These are phyloP conservation scores for Gloeophyllum trabeum DNA, from an alignment of 768 basidiomycete species.

Conservation along the genomic window DNA sequence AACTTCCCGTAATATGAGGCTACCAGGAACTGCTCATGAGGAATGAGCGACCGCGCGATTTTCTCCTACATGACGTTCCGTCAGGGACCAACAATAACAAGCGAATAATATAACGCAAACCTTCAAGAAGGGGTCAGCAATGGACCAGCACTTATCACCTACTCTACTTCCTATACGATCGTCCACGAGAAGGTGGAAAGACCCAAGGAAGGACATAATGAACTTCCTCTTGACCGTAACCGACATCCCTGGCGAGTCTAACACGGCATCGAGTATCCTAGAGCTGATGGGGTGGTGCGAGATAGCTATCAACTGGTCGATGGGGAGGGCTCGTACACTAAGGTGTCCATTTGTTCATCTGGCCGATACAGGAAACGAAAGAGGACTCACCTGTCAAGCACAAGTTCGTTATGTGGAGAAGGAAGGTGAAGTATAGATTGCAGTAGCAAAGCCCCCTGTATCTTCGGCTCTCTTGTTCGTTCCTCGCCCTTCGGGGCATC, in stretches of 20 bases:
- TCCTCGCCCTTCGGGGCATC: no score
- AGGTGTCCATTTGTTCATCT: conserved; percentile 6
- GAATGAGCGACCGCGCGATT: conserved; percentile 71
- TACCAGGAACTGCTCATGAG: conserved; percentile 60
- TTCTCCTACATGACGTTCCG: conserved; percentile 53
- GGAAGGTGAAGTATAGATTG: conserved; percentile 71
- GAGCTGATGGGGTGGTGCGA: conserved; percentile 61
- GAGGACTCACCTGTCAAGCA: conserved; percentile 53
- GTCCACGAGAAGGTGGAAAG: conserved; percentile 73
- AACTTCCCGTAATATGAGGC: conserved; percentile 81
- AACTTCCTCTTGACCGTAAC: conserved; percentile 58
- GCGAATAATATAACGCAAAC: conserved; percentile 25
- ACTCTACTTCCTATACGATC: conserved; percentile 88
- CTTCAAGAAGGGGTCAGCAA: conserved; percentile 88
- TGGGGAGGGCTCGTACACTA: conserved; percentile 48
- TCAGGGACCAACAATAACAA: neutral
- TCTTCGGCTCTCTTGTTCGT: conserved; percentile 45
- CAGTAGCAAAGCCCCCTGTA: conserved; percentile 78
- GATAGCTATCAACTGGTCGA: conserved; percentile 46
- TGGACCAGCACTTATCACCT: conserved; percentile 84
- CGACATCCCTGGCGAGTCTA: conserved; percentile 58
- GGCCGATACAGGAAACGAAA: conserved; percentile 1
- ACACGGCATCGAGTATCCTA: conserved; percentile 67
- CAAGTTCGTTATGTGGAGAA: conserved; percentile 52
- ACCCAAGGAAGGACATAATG: conserved; percentile 64